These are phyloP conservation scores for Penicillium steckii DNA, from an alignment of 495 filamentous ascomycete genomes.

Conservation along the genomic window DNA sequence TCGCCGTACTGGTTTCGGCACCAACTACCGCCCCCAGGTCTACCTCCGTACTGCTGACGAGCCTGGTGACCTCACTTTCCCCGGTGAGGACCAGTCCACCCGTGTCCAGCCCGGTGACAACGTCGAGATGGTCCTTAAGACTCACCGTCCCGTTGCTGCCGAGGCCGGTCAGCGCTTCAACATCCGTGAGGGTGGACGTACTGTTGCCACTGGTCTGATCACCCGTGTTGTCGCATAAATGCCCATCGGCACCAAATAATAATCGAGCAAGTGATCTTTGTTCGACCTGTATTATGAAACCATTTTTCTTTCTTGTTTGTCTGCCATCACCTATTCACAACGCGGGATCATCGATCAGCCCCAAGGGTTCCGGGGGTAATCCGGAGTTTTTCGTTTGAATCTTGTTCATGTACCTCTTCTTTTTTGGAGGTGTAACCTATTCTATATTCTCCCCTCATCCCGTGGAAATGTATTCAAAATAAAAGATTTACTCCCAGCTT, in stretches of 20 bases:
- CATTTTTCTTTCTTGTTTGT: constrained; percentile 33
- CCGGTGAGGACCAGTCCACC: constrained; percentile 70
- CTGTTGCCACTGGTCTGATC: constrained; percentile 88
- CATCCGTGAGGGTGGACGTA: constrained; percentile 92
- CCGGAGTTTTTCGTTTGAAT: constrained; percentile 42
- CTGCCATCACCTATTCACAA: constrained; percentile 32
- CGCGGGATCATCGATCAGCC: constrained; percentile 36
- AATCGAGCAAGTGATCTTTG: constrained; percentile 6
- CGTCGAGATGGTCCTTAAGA: constrained; percentile 86
- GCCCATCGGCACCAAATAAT: constrained; percentile 8
- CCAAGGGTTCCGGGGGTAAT: constrained; percentile 30
- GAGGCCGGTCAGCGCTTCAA: constrained; percentile 93
- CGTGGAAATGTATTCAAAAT: constrained; percentile 27
- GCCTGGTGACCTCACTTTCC: constrained; percentile 75
- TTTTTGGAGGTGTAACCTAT: constrained; percentile 47
- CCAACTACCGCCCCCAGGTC: constrained; percentile 95
- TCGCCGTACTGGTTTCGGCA: constrained; percentile 86
- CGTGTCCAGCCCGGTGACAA: constrained; percentile 98
- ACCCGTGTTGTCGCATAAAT: constrained; percentile 67
- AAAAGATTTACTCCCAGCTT: constrained; percentile 3
- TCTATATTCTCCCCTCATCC: constrained; percentile 29
- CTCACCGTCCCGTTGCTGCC: constrained; percentile 77
- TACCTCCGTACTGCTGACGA: constrained; percentile 95
- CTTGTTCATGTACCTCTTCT: constrained; percentile 42
- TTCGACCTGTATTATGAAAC: constrained; percentile 38